Evolutionary conservation across 805 yeast genomes (phyloP).

Genomic region (Starmera quercuum): DNA sequence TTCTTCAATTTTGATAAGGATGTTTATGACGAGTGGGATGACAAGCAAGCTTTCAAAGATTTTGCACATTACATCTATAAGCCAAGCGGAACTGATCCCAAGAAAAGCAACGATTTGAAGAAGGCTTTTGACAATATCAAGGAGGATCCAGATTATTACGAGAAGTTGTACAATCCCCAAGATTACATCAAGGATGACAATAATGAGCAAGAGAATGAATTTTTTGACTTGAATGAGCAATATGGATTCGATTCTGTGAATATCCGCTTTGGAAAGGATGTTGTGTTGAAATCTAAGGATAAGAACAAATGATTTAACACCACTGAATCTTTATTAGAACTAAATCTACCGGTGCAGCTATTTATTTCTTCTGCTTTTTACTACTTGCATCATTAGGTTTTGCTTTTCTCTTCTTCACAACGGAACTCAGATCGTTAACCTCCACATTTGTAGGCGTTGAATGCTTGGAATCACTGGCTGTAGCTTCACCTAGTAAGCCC

Average conservation of each 20-base stretch:
- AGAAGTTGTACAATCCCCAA: conserved; percentile 2
- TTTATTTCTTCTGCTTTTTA: conserved; percentile 7
- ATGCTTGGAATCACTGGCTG: conserved; percentile 16
- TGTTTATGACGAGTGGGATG: conserved; percentile 9
- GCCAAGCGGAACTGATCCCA: conserved; percentile 3
- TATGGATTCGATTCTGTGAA: conserved; percentile 14
- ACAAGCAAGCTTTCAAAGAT: conserved; percentile 11
- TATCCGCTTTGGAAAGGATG: neutral
- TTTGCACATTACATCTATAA: conserved; percentile 8
- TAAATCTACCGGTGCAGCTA: neutral
- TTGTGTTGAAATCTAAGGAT: neutral
- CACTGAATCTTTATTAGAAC: neutral
- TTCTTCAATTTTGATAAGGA: conserved; percentile 7
- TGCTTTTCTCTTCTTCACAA: conserved; percentile 50
- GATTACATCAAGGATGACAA: neutral
- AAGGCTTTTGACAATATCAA: conserved; percentile 1
- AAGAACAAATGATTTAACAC: neutral
- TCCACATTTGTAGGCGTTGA: conserved; percentile 16
- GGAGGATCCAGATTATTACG: neutral
- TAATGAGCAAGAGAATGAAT: conserved; percentile 1
- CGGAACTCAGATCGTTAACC: conserved; percentile 57
- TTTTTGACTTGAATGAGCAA: conserved; percentile 13
- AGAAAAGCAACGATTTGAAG: conserved; percentile 4
- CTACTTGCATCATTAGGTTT: conserved; percentile 5
- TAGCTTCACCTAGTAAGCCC: conserved; percentile 47